phyloP scores from a whole-genome alignment of 2,329 filamentous ascomycete genomes.

The Aspergillus sojae region DNA sequence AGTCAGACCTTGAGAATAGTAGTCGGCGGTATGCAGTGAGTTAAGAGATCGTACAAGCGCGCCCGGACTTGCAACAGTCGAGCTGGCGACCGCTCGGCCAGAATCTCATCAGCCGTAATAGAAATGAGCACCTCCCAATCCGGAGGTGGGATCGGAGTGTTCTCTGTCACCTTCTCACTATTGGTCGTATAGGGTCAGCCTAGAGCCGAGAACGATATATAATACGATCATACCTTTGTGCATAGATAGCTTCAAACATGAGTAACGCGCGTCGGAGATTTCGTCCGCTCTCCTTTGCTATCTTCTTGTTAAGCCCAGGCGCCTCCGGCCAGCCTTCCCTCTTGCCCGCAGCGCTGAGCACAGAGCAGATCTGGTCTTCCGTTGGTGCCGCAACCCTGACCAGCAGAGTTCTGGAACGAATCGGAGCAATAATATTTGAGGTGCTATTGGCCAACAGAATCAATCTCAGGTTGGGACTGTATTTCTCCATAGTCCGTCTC shows the following conservation, averaged over 20 bases:
- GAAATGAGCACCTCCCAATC: constrained; percentile 95
- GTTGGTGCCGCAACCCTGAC: constrained; percentile 90
- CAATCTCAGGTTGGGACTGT: constrained; percentile 88
- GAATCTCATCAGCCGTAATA: constrained; percentile 88
- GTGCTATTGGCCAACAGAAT: constrained; percentile 95
- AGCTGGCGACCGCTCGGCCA: constrained; percentile 88
- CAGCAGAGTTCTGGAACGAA: constrained; percentile 85
- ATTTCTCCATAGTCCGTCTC: constrained; percentile 98
- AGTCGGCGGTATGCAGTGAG: constrained; percentile 94
- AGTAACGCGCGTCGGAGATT: constrained; percentile 87
- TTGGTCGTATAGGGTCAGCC: neutral
- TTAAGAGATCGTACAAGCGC: constrained; percentile 95
- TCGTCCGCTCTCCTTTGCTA: constrained; percentile 86
- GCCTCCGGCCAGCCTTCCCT: constrained; percentile 83
- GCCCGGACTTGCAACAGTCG: constrained; percentile 84
- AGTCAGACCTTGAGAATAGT: constrained; percentile 75
- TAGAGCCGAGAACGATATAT: neutral
- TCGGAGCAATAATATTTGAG: constrained; percentile 98
- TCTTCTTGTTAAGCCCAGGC: constrained; percentile 75
- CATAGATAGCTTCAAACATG: constrained; percentile 97
- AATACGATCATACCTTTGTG: constrained; percentile 76
- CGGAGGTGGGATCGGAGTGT: constrained; percentile 86
- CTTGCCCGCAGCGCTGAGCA: constrained; percentile 69
- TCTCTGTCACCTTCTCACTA: constrained; percentile 87
- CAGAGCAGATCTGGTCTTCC: constrained; percentile 79